These are phyloP conservation scores for Trichophyton verrucosum DNA, from an alignment of 2,329 filamentous ascomycete genomes.

Conservation along the genomic window DNA sequence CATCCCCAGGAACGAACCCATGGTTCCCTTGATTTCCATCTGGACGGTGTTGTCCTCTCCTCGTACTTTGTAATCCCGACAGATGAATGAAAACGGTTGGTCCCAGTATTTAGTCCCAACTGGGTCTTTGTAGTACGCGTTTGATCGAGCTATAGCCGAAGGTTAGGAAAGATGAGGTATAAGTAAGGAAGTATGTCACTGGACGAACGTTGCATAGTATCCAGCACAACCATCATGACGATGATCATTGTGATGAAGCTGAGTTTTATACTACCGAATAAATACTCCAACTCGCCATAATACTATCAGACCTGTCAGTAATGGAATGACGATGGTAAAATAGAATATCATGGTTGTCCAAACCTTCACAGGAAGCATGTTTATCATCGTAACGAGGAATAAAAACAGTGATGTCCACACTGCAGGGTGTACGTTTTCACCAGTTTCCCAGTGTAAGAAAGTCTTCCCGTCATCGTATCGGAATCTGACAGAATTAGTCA, in stretches of 20 bases:
- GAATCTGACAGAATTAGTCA: conserved; percentile 33
- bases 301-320: conserved; percentile 16
- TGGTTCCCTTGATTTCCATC: conserved; percentile 21
- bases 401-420: conserved; percentile 29
- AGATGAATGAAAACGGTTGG: conserved; percentile 31
- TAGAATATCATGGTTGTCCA: conserved; percentile 9
- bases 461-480: conserved; percentile 23
- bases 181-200: neutral
- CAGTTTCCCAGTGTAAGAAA: conserved; percentile 21
- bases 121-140: conserved; percentile 27
- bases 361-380: conserved; percentile 25
- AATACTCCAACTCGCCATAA: conserved; percentile 28
- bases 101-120: conserved; percentile 28
- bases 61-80: conserved; percentile 22
- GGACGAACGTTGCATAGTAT: conserved; percentile 27
- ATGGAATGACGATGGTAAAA: neutral
- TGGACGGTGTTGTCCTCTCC: conserved; percentile 20
- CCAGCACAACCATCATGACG: conserved; percentile 32
- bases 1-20: conserved; percentile 29
- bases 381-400: conserved; percentile 23
- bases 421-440: conserved; percentile 23
- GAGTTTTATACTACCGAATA: conserved; percentile 26
- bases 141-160: conserved; percentile 20
- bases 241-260: conserved; percentile 31
- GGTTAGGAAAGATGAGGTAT: neutral